These are phyloP conservation scores for Globisporangium okanoganense DNA, from an alignment of 352 stramenopile genomes.

Conservation along the genomic window DNA sequence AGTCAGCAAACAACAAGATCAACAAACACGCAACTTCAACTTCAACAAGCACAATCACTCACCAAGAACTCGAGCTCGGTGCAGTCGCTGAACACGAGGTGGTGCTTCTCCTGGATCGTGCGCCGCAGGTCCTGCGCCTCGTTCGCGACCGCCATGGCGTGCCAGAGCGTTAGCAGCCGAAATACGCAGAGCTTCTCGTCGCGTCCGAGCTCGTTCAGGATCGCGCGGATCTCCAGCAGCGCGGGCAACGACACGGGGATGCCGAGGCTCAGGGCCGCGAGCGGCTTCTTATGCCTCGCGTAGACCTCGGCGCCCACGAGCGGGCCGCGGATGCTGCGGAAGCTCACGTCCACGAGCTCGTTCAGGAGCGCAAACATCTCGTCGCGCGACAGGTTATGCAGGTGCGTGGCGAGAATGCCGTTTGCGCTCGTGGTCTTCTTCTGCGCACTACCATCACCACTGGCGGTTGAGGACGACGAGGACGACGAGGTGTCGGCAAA, in stretches of 20 bases:
- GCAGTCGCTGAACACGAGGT: conserved; percentile 55
- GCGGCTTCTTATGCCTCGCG: conserved; percentile 30
- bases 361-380: conserved; percentile 44
- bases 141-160: conserved; percentile 37
- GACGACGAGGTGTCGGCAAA: conserved; percentile 24
- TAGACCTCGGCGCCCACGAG: conserved; percentile 47
- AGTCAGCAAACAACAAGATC: neutral
- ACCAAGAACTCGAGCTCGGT: conserved; percentile 65
- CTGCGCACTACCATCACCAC: neutral
- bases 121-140: conserved; percentile 30
- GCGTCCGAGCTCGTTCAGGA: conserved; percentile 42
- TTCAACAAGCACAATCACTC: neutral
- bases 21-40: neutral
- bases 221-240: conserved; percentile 36
- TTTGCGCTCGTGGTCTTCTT: conserved; percentile 17
- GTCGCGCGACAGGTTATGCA: conserved; percentile 14
- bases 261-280: conserved; percentile 29
- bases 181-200: conserved; percentile 54
- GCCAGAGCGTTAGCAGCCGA: conserved; percentile 51
- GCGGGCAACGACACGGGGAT: conserved; percentile 37
- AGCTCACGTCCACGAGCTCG: conserved; percentile 65
- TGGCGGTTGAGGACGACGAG: neutral
- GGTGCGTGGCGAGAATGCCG: conserved; percentile 14
- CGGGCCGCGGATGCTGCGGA: conserved; percentile 55
- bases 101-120: conserved; percentile 49